Evolutionary conservation across 2,329 filamentous ascomycete species (phyloP).

Genomic region (Penicillium sp.): DNA sequence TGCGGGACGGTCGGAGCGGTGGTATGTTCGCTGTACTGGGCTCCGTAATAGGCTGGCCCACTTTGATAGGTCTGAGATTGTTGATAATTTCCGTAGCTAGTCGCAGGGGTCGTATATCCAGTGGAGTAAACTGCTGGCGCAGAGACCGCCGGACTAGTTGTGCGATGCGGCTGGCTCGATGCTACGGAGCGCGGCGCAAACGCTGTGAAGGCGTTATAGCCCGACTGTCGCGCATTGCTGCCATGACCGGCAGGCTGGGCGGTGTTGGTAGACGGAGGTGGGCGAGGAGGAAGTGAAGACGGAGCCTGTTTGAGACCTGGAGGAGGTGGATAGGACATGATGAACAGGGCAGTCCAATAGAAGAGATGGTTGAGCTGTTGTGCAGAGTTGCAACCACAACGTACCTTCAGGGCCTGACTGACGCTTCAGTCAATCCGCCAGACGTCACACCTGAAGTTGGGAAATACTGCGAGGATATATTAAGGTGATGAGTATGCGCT

Average conservation of each 20-base stretch:
- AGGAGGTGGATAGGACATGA: slow-evolving; percentile 81
- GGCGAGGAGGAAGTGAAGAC: slow-evolving; percentile 70
- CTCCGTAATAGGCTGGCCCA: slow-evolving; percentile 44
- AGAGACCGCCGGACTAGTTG: slow-evolving; percentile 36
- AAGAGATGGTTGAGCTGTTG: slow-evolving; percentile 27
- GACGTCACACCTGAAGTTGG: slow-evolving; percentile 30
- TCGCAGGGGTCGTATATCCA: slow-evolving; percentile 30
- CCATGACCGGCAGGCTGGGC: slow-evolving; percentile 31
- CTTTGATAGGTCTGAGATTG: slow-evolving; percentile 36
- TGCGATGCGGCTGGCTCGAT: slow-evolving; percentile 34
- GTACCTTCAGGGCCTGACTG: slow-evolving; percentile 41
- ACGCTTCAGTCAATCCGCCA: slow-evolving; percentile 32
- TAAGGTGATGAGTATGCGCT: not conserved
- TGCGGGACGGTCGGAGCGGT: slow-evolving; percentile 57
- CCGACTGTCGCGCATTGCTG: slow-evolving; percentile 27
- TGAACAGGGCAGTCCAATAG: slow-evolving; percentile 44
- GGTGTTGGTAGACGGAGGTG: slow-evolving; percentile 53
- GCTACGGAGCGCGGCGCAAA: slow-evolving; percentile 59
- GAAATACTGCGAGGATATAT: not conserved
- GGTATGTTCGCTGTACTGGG: slow-evolving; percentile 44
- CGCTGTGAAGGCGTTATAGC: slow-evolving; percentile 47
- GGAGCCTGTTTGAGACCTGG: slow-evolving; percentile 59
- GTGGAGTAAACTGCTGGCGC: slow-evolving; percentile 32
- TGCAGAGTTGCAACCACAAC: slow-evolving; percentile 34
- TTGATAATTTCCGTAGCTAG: slow-evolving; percentile 41